phyloP scores from a whole-genome alignment of 2,329 filamentous ascomycete species.

The Truncatella angustata region DNA sequence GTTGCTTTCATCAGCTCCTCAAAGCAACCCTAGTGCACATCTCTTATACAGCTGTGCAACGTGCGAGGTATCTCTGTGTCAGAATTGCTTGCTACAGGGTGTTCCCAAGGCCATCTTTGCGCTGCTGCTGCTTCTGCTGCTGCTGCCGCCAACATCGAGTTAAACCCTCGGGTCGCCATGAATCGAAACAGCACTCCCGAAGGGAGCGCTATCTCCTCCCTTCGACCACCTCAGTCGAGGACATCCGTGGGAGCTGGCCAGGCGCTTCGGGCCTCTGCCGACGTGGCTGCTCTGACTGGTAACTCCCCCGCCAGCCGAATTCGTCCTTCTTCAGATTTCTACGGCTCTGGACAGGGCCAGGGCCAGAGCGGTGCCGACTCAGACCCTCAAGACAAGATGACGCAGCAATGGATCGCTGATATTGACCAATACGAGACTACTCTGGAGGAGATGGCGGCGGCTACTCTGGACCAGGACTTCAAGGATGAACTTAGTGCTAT shows the following conservation, averaged over 20 bases:
- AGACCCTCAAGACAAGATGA: conserved; percentile 87
- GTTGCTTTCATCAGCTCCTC: conserved; percentile 6
- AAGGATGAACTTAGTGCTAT: conserved; percentile 99
- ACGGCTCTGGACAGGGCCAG: conserved; percentile 70
- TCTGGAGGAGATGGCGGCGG: conserved; percentile 96
- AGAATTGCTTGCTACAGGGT: conserved; percentile 4
- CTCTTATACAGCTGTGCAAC: neutral
- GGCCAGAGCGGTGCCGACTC: conserved; percentile 66
- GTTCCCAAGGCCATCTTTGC: conserved; percentile 5
- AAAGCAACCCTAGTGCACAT: conserved; percentile 8
- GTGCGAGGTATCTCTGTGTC: neutral
- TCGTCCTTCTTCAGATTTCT: conserved; percentile 93
- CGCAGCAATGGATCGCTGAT: conserved; percentile 97
- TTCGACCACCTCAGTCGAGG: conserved; percentile 79
- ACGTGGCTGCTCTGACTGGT: conserved; percentile 80
- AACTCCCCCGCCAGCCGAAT: conserved; percentile 73
- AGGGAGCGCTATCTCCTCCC: conserved; percentile 74
- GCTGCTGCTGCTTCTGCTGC: conserved; percentile 1
- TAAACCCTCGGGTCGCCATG: conserved; percentile 25
- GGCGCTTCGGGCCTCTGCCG: conserved; percentile 90
- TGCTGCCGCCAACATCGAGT: neutral
- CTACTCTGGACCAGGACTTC: conserved; percentile 98
- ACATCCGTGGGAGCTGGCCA: conserved; percentile 70
- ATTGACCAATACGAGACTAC: conserved; percentile 99
- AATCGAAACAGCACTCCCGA: conserved; percentile 98